Base-by-base conservation (phyloP, 2,329 filamentous ascomycete genomes). In the Sphaceloma murrayae region DNA sequence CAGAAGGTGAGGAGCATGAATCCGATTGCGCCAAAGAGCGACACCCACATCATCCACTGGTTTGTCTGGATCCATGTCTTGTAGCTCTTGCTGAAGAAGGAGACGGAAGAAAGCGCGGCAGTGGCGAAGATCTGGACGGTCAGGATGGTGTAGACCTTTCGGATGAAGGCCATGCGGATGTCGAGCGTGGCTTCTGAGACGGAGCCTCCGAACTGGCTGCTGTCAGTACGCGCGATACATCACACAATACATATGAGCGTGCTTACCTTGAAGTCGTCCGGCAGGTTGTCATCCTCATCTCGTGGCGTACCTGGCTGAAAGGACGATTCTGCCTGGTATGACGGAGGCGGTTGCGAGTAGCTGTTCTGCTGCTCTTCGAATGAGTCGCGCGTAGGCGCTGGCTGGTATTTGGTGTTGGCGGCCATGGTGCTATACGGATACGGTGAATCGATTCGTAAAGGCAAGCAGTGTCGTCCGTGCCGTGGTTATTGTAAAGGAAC, bases 181-280 rank as follows among this genome's bases (percentile, higher is more conserved):
- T 94, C 87, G 59, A 96, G 73, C 14, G 88, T 94, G 34, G 85
- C 89, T 69, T 96, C 91, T 53, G 88, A 82, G 48, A 96, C 88
- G 13, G 82, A 86, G 50, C 87, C 88, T 55, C 89, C 91, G 60
- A 94, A 96, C 84, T 86, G 58, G n/a, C n/a, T n/a, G n/a, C n/a
- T n/a, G n/a, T n/a, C n/a, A n/a, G n/a, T n/a, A n/a, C n/a, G n/a
- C n/a, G n/a, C n/a, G n/a, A n/a, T n/a, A n/a, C n/a, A n/a, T n/a
- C n/a, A n/a, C n/a, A n/a, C n/a, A n/a, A n/a, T n/a, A n/a, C n/a
- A n/a, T n/a, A n/a, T n/a, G n/a, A n/a, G 21, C 11, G 2, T 8
- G 10, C 45, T 11, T 33, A 85, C 82, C 75, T 95, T 96, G 78
- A 96, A 96, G 66, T 96, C 89, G 68, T 96, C 89, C 1, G 89